Conservation (phyloP, 23 red algal species). For the Gracilariopsis chorda region DNA sequence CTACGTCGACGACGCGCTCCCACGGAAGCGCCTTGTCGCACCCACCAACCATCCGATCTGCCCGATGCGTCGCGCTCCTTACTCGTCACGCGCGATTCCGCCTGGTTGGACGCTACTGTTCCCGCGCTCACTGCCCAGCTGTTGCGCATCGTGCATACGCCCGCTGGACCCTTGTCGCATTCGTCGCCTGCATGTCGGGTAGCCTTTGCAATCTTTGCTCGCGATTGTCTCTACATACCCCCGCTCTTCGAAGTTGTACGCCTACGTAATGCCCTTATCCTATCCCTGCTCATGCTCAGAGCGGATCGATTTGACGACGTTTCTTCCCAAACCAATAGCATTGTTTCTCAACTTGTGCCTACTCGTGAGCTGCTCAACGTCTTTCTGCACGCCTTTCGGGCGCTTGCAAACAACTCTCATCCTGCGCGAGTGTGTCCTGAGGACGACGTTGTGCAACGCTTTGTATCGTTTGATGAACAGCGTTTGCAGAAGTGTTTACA, state of each 20-base stretch:
- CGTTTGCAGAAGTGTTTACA: conserved; percentile 7
- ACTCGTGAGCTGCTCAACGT: too few relatives aligned
- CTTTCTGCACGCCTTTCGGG: too few relatives aligned
- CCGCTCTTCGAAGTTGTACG: not conserved
- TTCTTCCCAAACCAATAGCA: too few relatives aligned
- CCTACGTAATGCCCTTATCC: not conserved
- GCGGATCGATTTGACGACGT: not conserved
- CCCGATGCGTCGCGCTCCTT: not conserved
- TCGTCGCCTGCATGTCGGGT: not conserved
- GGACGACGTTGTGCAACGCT: not conserved
- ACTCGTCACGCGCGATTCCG: not conserved
- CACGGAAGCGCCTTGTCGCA: not conserved
- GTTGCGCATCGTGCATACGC: not conserved
- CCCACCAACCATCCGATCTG: not conserved
- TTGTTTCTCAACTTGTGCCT: too few relatives aligned
- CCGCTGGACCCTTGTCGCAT: not conserved
- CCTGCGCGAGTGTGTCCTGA: too few relatives aligned
- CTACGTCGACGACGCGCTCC: not conserved
- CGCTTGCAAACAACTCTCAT: too few relatives aligned
- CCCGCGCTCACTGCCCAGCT: not conserved
- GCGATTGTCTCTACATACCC: not conserved
- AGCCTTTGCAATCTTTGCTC: not conserved
- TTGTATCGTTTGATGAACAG: not conserved
- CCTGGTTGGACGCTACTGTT: not conserved
- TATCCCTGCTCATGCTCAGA: not conserved